phyloP scores from a whole-genome alignment of 2,329 filamentous ascomycete species.

The Volutella citrinella region DNA sequence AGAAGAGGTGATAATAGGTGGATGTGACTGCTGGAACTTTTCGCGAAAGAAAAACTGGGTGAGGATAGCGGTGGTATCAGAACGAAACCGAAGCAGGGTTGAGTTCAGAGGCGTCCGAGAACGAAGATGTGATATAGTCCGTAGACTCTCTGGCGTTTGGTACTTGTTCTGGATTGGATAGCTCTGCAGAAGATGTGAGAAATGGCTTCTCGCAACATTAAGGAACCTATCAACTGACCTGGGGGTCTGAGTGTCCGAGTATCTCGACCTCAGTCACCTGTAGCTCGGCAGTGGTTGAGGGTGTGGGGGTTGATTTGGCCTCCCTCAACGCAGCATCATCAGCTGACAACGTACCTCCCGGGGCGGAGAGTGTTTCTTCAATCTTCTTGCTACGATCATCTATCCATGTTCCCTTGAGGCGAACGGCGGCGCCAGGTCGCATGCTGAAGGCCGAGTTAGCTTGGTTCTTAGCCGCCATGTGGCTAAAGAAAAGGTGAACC shows the following conservation, averaged over 20 bases:
- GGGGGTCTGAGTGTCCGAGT: constrained; percentile 74
- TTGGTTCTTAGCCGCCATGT: too few species aligned
- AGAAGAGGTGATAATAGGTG: constrained; percentile 91
- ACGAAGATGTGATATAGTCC: constrained; percentile 83
- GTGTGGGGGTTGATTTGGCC: constrained; percentile 3
- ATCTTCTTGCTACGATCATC: constrained; percentile 16
- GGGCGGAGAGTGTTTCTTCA: background rate
- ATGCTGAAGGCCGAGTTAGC: constrained; percentile 54
- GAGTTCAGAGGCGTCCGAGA: constrained; percentile 78
- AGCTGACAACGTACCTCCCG: too few species aligned
- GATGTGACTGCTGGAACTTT: constrained; percentile 79
- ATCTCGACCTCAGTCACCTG: constrained; percentile 67
- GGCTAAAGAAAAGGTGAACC: constrained; percentile 29
- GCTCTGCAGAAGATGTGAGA: constrained; percentile 54
- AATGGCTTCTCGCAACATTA: constrained; percentile 5
- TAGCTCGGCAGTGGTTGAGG: constrained; percentile 55
- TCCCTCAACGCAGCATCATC: too few species aligned
- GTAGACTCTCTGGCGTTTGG: constrained; percentile 83
- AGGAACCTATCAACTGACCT: constrained; percentile 50
- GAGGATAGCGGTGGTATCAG: constrained; percentile 70
- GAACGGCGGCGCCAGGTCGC: constrained; percentile 76
- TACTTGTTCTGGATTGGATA: constrained; percentile 97
- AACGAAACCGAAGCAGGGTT: constrained; percentile 77
- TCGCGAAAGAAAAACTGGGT: constrained; percentile 71
- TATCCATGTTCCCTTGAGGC: constrained; percentile 73